Conservation (phyloP, 371 early-diverging fungal species). For the Rhizomucor miehei region DNA sequence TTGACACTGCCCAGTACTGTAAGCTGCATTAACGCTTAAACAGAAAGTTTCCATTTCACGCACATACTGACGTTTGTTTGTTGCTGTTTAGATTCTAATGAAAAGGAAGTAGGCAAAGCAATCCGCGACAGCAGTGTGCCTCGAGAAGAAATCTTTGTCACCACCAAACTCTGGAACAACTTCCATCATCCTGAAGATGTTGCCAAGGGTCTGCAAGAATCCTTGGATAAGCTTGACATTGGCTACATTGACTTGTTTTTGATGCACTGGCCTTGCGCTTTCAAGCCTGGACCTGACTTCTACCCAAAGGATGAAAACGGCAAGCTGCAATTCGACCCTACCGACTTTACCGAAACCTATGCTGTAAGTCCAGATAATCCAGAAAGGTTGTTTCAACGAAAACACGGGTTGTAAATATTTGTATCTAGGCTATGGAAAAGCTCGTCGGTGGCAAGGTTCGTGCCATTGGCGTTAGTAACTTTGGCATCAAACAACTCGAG, state of each 20-base stretch:
- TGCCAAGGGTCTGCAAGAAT: constrained; percentile 40
- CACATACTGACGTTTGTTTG: neutral
- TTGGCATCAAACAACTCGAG: constrained; percentile 48
- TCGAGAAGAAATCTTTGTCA: constrained; percentile 81
- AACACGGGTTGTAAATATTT: too few species aligned
- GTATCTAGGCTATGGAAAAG: constrained; percentile 50
- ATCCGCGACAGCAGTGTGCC: constrained; percentile 45
- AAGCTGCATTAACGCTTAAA: constrained; percentile 4
- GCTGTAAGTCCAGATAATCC: constrained; percentile 22
- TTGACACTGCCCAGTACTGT: constrained; percentile 55
- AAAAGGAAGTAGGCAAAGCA: constrained; percentile 66
- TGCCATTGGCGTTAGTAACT: constrained; percentile 68
- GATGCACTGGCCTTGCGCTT: constrained; percentile 37
- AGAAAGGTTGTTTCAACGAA: too few species aligned
- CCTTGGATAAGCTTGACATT: constrained; percentile 53
- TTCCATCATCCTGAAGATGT: constrained; percentile 47
- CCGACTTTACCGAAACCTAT: constrained; percentile 43
- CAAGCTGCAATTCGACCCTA: constrained; percentile 11
- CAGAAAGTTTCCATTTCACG: neutral
- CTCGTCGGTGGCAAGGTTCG: constrained; percentile 60
- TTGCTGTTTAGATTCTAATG: constrained; percentile 51
- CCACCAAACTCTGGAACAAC: constrained; percentile 85
- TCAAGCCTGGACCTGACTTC: neutral
- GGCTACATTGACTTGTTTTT: constrained; percentile 75
- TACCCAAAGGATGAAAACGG: constrained; percentile 26